Evolutionary conservation across 2,329 filamentous ascomycete genomes (phyloP), one percentile per base, ranked within the genome.

Genomic region (Pseudophaeomoniella oleicola): DNA sequence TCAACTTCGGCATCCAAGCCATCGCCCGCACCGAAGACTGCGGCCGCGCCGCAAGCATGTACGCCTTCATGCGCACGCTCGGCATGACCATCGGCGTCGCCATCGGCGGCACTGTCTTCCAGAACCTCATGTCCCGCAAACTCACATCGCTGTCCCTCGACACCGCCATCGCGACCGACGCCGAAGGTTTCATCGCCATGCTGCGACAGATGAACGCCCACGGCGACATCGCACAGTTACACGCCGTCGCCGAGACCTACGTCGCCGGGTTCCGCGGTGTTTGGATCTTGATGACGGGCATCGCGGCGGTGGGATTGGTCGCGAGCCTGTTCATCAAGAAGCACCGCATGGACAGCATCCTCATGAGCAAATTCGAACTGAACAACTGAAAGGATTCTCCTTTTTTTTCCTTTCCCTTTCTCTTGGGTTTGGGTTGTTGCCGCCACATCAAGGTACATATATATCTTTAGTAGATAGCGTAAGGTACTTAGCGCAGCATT

Each of bases 41-140:
- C 16, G 51, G 49, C 1, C 40, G 41, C 10, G 49, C 53, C 22
- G 56, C 63, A 1, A 50, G 48, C 19, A 59, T 56, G 57, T 62
- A 57, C 41, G 52, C 47, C 1, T 57, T 58, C 42, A 48, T 57
- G 10, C 53, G 53, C 15, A 57, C 53, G 4, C 52, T 65, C 38
- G 64, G 65, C 2, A 63, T 64, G 62, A 56, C 57, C 9, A 40
- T 63, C 16, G 63, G 63, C 6, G 53, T 67, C 4, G 58, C 60
- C 13, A 43, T 60, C 5, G 52, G 56, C 3, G 55, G 53, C 4
- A 50, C 57, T 1, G 43, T 65, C 5, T 59, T 67, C 34, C 50
- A 64, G 37, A 64, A 60, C 35, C 45, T 55, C 3, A 55, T 64
- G 44, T 48, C 46, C 10, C 37, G 36, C 31, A 50, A 50, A 34